phyloP scores from a whole-genome alignment of 106 monocot species.

The Dendrobium nobile region DNA sequence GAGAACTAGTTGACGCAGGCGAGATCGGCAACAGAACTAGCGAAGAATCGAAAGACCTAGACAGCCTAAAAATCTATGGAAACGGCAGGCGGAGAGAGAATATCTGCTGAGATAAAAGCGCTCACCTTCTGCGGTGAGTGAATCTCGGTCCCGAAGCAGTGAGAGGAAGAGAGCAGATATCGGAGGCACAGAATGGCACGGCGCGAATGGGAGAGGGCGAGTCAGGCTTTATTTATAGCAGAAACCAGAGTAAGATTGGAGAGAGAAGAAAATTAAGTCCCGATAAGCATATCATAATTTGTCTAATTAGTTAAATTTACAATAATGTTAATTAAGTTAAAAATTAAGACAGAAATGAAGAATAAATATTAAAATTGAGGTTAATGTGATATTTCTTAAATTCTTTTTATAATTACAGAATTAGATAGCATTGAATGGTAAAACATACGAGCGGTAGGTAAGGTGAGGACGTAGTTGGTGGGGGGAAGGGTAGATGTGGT shows the following conservation, averaged over 20 bases:
- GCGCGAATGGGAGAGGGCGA: constrained; percentile 12
- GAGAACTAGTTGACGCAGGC: not conserved
- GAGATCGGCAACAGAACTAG: not conserved
- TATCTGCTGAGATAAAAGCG: not conserved
- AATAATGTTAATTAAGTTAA: no score
- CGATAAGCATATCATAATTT: no score
- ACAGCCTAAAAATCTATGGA: not conserved
- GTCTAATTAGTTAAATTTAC: no score
- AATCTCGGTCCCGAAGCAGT: constrained; percentile 5
- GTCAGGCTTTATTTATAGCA: constrained; percentile 16
- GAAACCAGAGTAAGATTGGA: not conserved
- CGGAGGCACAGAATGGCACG: constrained; percentile 5
- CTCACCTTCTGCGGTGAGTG: constrained; percentile 6
- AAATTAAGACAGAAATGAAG: no score
- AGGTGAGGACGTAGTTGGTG: no score
- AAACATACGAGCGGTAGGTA: no score
- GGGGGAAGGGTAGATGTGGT: no score
- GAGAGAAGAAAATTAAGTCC: no score
- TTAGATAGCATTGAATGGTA: no score
- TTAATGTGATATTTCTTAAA: no score
- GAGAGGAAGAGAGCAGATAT: constrained; percentile 4
- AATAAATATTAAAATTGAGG: no score
- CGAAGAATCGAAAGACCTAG: not conserved
- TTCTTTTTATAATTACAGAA: no score
- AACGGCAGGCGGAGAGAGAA: not conserved